Base-by-base conservation (phyloP, 1,284 basidiomycete species). In the Hortiboletus rubellus region DNA sequence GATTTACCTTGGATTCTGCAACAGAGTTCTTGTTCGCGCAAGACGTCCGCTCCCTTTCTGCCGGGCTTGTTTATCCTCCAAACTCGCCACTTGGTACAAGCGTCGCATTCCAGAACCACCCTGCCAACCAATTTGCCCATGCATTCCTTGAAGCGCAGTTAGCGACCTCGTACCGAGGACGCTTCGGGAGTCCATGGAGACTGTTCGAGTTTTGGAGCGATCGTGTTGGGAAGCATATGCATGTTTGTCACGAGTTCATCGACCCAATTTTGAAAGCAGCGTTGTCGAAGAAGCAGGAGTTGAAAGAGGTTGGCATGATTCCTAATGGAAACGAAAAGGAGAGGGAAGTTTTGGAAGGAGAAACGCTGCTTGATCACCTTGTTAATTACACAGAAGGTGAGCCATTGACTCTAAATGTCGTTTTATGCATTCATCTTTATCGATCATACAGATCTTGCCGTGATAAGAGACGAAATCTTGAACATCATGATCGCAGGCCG, bases 401-500 rank as follows among this genome's bases (percentile, higher is more conserved):
- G 48, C 22, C 9, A 17, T 50, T 40, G n/a, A 3, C 52, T 3
- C 30, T 4, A 7, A 14, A 31, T 15, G 7, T 31, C 5, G 11
- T 31, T 30, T 22, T 27, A 27, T 27, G 27, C 5, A 15, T 15
- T 7, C 27, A 27, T 36, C 36, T n/a, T 30, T 5, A 43, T 18
- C 22, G 5, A 10, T 9, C 24, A 1, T 33, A n/a, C 47, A 73
- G 72, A 71, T 53, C 67, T 60, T 14, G 66, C 66, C 7, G 67
- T 80, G 18, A 66, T 83, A 30, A 74, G 71, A 55, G 80, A 83
- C 54, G 81, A 82, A 63, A 76, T 77, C n/a, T 64, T 82, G 49
- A 82, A 82, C 52, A 74, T 82, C 17, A 68, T 80, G 52, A 74
- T 81, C n/a, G 81, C 81, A 5, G 80, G 78, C 8, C 71, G 81